Evolutionary conservation across 1,284 basidiomycete species (phyloP).

Genomic region (Taiwanofungus camphoratus): DNA sequence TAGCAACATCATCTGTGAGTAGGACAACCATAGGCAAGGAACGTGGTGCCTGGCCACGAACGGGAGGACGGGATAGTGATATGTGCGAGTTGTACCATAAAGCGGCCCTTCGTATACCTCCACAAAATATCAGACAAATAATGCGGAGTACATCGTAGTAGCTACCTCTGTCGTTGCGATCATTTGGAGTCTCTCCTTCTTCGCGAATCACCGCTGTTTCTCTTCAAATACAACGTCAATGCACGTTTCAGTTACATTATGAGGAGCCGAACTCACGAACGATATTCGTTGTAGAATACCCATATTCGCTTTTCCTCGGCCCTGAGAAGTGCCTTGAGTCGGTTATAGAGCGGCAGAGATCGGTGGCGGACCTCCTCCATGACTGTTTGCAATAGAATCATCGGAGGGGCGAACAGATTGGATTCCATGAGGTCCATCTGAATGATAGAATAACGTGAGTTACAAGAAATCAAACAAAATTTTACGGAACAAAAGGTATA

Average conservation of each 20-base stretch:
- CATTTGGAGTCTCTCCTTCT: slow-evolving; percentile 80
- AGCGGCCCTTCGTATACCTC: slow-evolving; percentile 81
- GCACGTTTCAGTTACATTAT: slow-evolving; percentile 7
- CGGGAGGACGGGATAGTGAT: slow-evolving; percentile 42
- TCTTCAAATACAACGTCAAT: slow-evolving; percentile 31
- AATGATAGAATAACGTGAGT: background rate
- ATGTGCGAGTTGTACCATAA: slow-evolving; percentile 84
- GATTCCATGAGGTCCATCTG: slow-evolving; percentile 93
- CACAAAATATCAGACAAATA: slow-evolving; percentile 2
- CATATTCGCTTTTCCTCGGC: slow-evolving; percentile 79
- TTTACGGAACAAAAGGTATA: background rate
- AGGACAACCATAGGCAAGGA: slow-evolving; percentile 66
- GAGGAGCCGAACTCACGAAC: slow-evolving; percentile 48
- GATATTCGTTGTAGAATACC: slow-evolving; percentile 91
- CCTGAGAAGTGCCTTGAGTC: slow-evolving; percentile 76
- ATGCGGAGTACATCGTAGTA: slow-evolving; percentile 1
- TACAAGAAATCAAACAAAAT: background rate
- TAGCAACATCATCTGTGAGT: slow-evolving; percentile 87
- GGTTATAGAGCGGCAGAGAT: slow-evolving; percentile 89
- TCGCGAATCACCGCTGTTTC: slow-evolving; percentile 75
- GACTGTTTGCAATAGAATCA: slow-evolving; percentile 93
- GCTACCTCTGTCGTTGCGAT: slow-evolving; percentile 86
- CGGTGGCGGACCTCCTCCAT: slow-evolving; percentile 95
- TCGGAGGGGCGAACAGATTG: slow-evolving; percentile 64
- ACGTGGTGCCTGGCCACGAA: slow-evolving; percentile 39